phyloP scores from a whole-genome alignment of 2,329 filamentous ascomycete genomes.

The Alternaria angustiovoidea region DNA sequence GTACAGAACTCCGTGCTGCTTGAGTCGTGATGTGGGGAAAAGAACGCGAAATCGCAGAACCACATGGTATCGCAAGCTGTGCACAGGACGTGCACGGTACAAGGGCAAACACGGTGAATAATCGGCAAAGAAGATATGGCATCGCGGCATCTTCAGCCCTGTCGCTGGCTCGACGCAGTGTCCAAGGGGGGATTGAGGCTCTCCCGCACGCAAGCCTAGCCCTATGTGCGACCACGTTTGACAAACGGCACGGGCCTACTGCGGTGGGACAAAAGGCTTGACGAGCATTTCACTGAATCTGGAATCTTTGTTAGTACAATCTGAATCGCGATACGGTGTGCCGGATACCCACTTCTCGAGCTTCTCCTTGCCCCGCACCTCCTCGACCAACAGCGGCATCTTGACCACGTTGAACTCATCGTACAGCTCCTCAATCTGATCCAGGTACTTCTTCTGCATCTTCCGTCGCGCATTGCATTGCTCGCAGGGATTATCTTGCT shows the following conservation, averaged over 20 bases:
- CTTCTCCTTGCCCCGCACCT: constrained; percentile 93
- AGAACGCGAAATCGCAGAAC: constrained; percentile 4
- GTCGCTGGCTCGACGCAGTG: not conserved
- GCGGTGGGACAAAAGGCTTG: constrained; percentile 75
- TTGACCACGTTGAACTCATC: constrained; percentile 99
- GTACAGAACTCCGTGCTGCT: constrained; percentile 12
- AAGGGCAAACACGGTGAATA: constrained; percentile 8
- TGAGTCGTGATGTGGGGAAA: constrained; percentile 12
- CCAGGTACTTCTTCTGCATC: constrained; percentile 99
- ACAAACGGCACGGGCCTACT: constrained; percentile 30
- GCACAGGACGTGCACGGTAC: not conserved
- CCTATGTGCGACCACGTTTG: not conserved
- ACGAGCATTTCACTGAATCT: constrained; percentile 85
- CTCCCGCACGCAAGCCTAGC: not conserved
- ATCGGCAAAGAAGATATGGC: constrained; percentile 2
- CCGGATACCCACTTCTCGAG: constrained; percentile 69
- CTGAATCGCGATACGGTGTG: not conserved
- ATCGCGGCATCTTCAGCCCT: not conserved
- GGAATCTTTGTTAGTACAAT: constrained; percentile 16
- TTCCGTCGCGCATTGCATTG: constrained; percentile 94
- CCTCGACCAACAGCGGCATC: constrained; percentile 95
- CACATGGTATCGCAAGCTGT: constrained; percentile 13
- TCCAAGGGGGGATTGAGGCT: constrained; percentile 12
- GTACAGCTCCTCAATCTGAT: constrained; percentile 98
- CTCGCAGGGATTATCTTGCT: constrained; percentile 83